phyloP scores from a whole-genome alignment of 192 early-diverging fungal species.

The Spizellomyces punctatus region DNA sequence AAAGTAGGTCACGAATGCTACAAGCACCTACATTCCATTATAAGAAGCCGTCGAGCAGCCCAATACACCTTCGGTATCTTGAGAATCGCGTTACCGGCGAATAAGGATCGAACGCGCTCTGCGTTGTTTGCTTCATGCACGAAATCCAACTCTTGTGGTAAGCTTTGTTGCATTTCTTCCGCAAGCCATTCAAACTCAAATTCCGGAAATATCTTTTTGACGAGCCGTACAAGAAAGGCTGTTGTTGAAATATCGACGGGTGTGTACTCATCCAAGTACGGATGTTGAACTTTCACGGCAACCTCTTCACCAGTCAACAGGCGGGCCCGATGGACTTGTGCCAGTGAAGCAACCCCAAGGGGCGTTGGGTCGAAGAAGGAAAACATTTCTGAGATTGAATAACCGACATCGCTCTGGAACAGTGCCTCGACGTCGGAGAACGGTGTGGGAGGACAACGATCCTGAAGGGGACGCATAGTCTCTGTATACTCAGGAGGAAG shows the following conservation, averaged over 20 bases:
- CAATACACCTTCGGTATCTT: constrained; percentile 80
- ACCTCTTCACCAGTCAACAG: constrained; percentile 71
- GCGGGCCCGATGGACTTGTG: constrained; percentile 87
- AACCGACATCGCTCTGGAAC: constrained; percentile 69
- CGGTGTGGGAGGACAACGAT: constrained; percentile 77
- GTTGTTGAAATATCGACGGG: constrained; percentile 80
- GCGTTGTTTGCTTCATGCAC: constrained; percentile 78
- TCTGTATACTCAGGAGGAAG: constrained; percentile 89
- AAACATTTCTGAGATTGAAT: constrained; percentile 69
- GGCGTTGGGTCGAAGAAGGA: constrained; percentile 77
- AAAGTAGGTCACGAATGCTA: no score
- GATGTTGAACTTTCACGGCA: constrained; percentile 94
- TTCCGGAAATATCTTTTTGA: constrained; percentile 78
- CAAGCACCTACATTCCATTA: constrained; percentile 77
- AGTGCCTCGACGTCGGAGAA: constrained; percentile 70
- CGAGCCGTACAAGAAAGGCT: constrained; percentile 52
- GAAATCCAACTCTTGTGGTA: constrained; percentile 91
- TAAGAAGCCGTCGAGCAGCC: constrained; percentile 74
- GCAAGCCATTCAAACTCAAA: constrained; percentile 91
- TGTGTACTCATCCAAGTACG: constrained; percentile 74
- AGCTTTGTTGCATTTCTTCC: constrained; percentile 78
- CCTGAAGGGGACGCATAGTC: constrained; percentile 81
- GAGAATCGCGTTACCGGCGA: constrained; percentile 39
- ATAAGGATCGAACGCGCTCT: constrained; percentile 55
- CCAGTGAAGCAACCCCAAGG: constrained; percentile 91